Conservation (phyloP, 2,329 filamentous ascomycete species). For the Fusarium sambucinum region DNA sequence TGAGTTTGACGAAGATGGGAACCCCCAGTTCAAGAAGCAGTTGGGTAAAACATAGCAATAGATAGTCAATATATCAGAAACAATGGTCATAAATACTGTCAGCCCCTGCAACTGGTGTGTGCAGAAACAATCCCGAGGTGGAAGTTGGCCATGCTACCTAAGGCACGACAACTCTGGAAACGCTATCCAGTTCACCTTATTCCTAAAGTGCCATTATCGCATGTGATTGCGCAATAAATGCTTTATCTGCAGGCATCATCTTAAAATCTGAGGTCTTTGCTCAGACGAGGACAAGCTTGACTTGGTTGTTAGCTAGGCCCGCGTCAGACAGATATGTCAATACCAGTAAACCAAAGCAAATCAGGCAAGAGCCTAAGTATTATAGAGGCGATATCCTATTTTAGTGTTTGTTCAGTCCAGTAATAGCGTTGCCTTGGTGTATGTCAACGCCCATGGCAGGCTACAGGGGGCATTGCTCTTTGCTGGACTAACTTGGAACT, state of each 20-base stretch:
- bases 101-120: neutral
- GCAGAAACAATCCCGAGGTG: neutral
- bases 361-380: neutral
- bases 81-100: no score
- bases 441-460: neutral
- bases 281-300: no score
- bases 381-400: neutral
- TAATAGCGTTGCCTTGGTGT: no score
- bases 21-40: conserved; percentile 62
- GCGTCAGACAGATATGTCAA: neutral
- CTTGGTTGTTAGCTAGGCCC: neutral
- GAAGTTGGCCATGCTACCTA: neutral
- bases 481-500: neutral
- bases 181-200: neutral
- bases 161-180: neutral
- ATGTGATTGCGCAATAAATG: neutral
- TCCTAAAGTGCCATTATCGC: neutral
- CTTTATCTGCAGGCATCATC: neutral
- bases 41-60: neutral
- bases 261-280: neutral
- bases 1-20: conserved; percentile 86
- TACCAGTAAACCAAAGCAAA: neutral
- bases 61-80: neutral
- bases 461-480: neutral
- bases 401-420: neutral